Evolutionary conservation across 352 stramenopile species (phyloP).

Genomic region (Phytophthora sansomeana): DNA sequence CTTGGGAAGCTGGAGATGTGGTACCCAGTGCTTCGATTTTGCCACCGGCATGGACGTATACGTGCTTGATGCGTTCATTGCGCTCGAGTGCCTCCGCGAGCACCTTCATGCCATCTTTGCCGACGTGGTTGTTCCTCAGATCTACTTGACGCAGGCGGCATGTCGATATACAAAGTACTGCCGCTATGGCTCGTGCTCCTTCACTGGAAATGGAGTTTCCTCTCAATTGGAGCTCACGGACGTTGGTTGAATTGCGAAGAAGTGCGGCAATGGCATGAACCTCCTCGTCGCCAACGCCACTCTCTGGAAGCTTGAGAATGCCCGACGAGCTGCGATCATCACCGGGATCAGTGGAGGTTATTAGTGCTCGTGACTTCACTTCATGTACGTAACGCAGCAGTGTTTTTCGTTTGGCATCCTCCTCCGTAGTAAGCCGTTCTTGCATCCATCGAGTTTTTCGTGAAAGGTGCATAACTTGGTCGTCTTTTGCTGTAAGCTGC

Average conservation of each 20-base stretch:
- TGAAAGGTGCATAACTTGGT: slow-evolving; percentile 85
- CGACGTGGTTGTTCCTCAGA: slow-evolving; percentile 92
- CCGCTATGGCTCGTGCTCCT: slow-evolving; percentile 93
- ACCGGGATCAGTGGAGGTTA: slow-evolving; percentile 11
- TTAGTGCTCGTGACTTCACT: slow-evolving; percentile 84
- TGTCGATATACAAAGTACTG: slow-evolving; percentile 84
- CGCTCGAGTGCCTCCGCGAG: slow-evolving; percentile 95
- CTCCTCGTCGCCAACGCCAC: slow-evolving; percentile 95
- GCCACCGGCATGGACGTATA: slow-evolving; percentile 96
- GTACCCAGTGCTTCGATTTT: slow-evolving; percentile 96
- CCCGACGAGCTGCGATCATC: slow-evolving; percentile 20
- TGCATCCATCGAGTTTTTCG: slow-evolving; percentile 83
- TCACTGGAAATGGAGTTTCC: slow-evolving; percentile 93
- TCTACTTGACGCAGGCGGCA: slow-evolving; percentile 90
- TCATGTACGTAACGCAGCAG: slow-evolving; percentile 95
- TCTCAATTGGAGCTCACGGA: slow-evolving; percentile 94
- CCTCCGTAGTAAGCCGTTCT: slow-evolving; percentile 88
- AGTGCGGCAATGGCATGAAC: slow-evolving; percentile 95
- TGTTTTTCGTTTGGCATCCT: slow-evolving; percentile 96
- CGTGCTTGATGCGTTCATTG: slow-evolving; percentile 93
- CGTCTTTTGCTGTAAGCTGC: slow-evolving; percentile 62
- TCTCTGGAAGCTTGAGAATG: slow-evolving; percentile 88
- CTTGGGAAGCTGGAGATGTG: slow-evolving; percentile 42
- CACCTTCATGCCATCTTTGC: slow-evolving; percentile 91
- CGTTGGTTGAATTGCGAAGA: slow-evolving; percentile 88